Percentiles rank a stretch among this genome's conserved stretches.
Conservation (phyloP, 352 stramenopile genomes). For the Pythium diclinum region DNA sequence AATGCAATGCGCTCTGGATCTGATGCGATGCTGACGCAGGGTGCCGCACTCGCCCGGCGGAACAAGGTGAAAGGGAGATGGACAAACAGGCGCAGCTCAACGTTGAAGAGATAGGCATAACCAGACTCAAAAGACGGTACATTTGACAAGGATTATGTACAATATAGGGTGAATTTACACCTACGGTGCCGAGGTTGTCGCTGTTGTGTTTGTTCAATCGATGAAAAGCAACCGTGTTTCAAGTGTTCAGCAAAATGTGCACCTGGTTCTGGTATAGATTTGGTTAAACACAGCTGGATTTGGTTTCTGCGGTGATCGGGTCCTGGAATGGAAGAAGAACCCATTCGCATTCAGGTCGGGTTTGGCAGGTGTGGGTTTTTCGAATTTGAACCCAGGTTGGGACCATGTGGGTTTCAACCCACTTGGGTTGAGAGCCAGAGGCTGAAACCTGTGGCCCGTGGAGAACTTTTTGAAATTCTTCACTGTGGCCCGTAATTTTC, state of each 20-base stretch:
- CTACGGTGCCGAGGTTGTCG: not conserved
- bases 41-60: slow-evolving; percentile 12
- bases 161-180: not conserved
- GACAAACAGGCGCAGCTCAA: not conserved
- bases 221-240: not conserved
- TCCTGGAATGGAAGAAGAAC: slow-evolving; percentile 14
- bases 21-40: not conserved
- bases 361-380: slow-evolving; percentile 7
- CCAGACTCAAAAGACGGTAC: slow-evolving; percentile 6
- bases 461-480: slow-evolving; percentile 20
- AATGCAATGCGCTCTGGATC: slow-evolving; percentile 17
- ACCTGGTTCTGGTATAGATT: not conserved
- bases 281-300: slow-evolving; percentile 1
- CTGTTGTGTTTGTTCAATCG: not conserved
- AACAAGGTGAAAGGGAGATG: slow-evolving; percentile 14
- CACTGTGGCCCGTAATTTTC: slow-evolving; percentile 19
- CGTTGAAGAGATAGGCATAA: slow-evolving; percentile 22
- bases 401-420: slow-evolving; percentile 7
- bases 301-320: slow-evolving; percentile 4
- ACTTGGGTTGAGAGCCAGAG: slow-evolving; percentile 15
- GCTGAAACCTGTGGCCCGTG: slow-evolving; percentile 5
- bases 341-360: slow-evolving; percentile 32
- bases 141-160: not conserved
- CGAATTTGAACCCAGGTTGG: not conserved
- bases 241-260: not conserved